Conservation (phyloP, 208 protist genomes). For the Acanthamoeba royreba region DNA sequence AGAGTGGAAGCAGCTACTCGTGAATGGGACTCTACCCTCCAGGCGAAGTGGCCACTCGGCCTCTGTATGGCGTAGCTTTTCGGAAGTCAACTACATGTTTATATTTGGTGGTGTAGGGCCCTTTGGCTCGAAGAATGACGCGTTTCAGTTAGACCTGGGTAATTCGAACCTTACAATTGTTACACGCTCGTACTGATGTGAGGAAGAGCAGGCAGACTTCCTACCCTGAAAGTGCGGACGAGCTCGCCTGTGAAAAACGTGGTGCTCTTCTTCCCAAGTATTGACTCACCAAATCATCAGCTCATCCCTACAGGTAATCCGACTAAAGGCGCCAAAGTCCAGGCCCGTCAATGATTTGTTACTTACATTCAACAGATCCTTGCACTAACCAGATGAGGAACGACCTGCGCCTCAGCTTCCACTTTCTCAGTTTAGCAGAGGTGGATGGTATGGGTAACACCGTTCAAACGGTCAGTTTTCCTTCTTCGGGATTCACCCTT, state of each 20-base stretch:
- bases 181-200: neutral
- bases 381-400: neutral
- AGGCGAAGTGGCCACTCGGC: neutral
- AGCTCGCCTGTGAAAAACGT: neutral
- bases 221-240: neutral
- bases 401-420: neutral
- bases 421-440: neutral
- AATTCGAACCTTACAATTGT: neutral
- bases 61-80: neutral
- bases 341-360: no score
- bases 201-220: neutral
- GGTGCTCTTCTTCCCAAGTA: neutral
- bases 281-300: no score
- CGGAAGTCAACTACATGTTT: neutral
- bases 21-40: neutral
- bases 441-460: neutral
- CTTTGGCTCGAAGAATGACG: neutral
- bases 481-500: neutral
- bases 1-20: no score
- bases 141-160: neutral
- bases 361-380: neutral
- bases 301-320: neutral
- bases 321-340: neutral
- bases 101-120: neutral
- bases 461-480: neutral